phyloP scores from a whole-genome alignment of 306 rosid genomes.

The Cicer pinnatifidum region DNA sequence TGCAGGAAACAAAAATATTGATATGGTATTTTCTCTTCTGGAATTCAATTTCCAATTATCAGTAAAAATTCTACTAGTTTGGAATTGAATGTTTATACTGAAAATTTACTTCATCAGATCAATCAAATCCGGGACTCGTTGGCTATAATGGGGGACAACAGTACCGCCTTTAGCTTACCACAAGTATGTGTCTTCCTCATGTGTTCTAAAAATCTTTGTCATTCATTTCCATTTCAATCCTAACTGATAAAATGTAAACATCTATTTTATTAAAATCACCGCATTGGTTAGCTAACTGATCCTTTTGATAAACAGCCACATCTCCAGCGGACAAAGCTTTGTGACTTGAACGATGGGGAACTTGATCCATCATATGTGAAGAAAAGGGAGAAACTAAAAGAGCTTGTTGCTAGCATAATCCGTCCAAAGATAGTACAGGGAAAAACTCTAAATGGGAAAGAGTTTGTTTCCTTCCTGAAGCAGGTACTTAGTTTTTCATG shows the following conservation, averaged over 20 bases:
- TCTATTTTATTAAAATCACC: conserved; percentile 30
- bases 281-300: conserved; percentile 20
- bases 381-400: conserved; percentile 79
- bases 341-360: conserved; percentile 89
- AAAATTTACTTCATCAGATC: conserved; percentile 64
- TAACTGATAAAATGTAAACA: no score
- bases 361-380: conserved; percentile 79
- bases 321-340: conserved; percentile 90
- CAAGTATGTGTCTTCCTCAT: conserved; percentile 64
- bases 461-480: conserved; percentile 82
- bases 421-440: conserved; percentile 96
- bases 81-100: conserved; percentile 40
- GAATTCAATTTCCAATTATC: conserved; percentile 41
- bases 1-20: conserved; percentile 95
- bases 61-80: conserved; percentile 30
- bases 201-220: conserved; percentile 12
- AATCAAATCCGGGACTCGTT: conserved; percentile 97
- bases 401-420: conserved; percentile 77
- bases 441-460: conserved; percentile 76
- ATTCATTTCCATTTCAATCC: conserved; percentile 22
- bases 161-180: conserved; percentile 97
- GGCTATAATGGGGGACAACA: conserved; percentile 97
- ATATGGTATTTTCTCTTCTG: conserved; percentile 66
- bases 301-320: conserved; percentile 72
- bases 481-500: conserved; percentile 63